Conservation (phyloP, 495 filamentous ascomycete genomes). For the Lasiosphaeris hirsuta region DNA sequence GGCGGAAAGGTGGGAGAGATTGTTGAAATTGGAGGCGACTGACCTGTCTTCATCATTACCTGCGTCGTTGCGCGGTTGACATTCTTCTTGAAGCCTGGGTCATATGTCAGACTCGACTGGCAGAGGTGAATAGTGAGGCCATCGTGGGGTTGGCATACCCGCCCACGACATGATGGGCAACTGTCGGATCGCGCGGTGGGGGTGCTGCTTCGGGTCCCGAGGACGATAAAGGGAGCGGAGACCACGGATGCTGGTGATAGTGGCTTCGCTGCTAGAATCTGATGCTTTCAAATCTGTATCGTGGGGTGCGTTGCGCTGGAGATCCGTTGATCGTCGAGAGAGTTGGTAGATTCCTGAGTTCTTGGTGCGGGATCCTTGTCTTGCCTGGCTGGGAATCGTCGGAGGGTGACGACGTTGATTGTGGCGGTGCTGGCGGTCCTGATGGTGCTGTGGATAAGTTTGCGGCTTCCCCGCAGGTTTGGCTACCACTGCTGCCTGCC, state of each 20-base stretch:
- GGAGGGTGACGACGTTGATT: conserved; percentile 17
- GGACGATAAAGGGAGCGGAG: too few species aligned
- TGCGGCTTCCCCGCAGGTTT: conserved; percentile 6
- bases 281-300: too few species aligned
- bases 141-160: conserved; percentile 40
- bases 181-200: neutral
- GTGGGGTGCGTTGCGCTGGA: too few species aligned
- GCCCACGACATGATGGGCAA: conserved; percentile 58
- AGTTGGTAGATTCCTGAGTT: neutral
- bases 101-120: conserved; percentile 7
- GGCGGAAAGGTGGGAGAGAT: neutral
- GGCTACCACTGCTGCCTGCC: conserved; percentile 5
- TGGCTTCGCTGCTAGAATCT: too few species aligned
- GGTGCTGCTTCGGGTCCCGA: too few species aligned
- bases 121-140: conserved; percentile 1
- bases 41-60: conserved; percentile 99
- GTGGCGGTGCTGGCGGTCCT: conserved; percentile 18
- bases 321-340: too few species aligned
- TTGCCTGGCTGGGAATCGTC: neutral
- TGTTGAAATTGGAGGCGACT: neutral
- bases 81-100: conserved; percentile 93
- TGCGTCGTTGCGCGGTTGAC: conserved; percentile 97
- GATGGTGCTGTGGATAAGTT: neutral
- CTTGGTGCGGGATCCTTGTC: neutral
- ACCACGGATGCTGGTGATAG: too few species aligned